Conservation (phyloP, 2,329 filamentous ascomycete species). For the Cercospora sp. region DNA sequence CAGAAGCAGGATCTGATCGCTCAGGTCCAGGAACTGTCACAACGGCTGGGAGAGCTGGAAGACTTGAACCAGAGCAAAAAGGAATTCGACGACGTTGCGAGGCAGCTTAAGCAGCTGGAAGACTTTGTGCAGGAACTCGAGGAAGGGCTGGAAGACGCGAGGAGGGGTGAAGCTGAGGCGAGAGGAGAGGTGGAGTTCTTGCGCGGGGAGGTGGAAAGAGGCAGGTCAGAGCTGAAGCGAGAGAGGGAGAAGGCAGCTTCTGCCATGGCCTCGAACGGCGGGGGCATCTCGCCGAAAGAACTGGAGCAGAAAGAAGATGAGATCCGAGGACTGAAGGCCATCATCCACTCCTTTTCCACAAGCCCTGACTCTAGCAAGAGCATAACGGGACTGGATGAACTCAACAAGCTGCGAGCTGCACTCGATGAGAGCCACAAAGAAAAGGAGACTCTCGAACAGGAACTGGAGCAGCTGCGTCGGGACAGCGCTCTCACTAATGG, state of each 20-base stretch:
- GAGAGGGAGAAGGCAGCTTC: conserved; percentile 81
- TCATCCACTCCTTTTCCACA: conserved; percentile 91
- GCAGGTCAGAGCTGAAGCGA: conserved; percentile 79
- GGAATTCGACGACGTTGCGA: conserved; percentile 87
- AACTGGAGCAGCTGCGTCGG: conserved; percentile 66
- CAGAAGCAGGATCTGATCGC: conserved; percentile 82
- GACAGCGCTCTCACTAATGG: conserved; percentile 43
- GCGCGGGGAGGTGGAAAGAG: conserved; percentile 89
- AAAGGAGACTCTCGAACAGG: conserved; percentile 80
- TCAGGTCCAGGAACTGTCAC: conserved; percentile 70
- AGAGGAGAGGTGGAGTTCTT: conserved; percentile 94
- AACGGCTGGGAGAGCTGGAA: conserved; percentile 79
- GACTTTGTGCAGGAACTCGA: conserved; percentile 96
- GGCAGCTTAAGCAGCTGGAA: conserved; percentile 90
- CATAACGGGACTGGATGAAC: conserved; percentile 43
- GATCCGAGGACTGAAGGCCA: conserved; percentile 93
- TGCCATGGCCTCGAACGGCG: conserved; percentile 45
- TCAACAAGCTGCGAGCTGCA: conserved; percentile 59
- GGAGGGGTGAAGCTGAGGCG: conserved; percentile 91
- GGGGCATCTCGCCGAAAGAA: conserved; percentile 60
- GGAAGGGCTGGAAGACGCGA: conserved; percentile 91
- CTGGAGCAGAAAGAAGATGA: conserved; percentile 95
- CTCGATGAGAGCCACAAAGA: conserved; percentile 76
- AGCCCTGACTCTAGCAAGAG: conserved; percentile 53
- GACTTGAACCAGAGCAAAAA: conserved; percentile 80